Base-by-base conservation (phyloP, 2,329 filamentous ascomycete species). In the Penicillium italicum region DNA sequence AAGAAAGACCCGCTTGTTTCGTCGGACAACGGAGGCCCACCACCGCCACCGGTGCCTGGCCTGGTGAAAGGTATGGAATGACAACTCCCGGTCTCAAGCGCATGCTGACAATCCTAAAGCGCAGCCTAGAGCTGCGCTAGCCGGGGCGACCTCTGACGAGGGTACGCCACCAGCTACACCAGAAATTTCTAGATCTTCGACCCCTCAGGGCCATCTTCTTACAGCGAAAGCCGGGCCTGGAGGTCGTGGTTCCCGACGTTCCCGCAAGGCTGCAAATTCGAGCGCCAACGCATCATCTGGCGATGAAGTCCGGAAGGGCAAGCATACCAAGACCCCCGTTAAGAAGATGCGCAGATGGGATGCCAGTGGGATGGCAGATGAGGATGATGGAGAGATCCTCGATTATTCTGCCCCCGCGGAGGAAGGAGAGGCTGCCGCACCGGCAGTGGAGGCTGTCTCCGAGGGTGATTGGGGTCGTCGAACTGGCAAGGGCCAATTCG, bases 311-410 rank as follows among this genome's bases (percentile, higher is more conserved):
- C 86, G 85, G 66, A 90, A 85, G 73, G 78, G 63, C 69, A 78
- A 71, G 54, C 72, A 72, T 40, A 70, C 79, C 26, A 74, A 74
- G 50, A 85, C 80, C 16, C 54, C 62, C 12, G 80, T 77, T 9
- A 97, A 97, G 79, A 92, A 91, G 72, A 90, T 90, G 66, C 85
- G 94, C 60, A 91, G 89, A 69, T 99, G 94, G 94, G 90, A 92
- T 68, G 90, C 89, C 5, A 90, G 96, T 70, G 94, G 94, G 4
- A 79, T 88, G 64, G 91, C 90, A 7, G 90, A 92, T 61, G 93
- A 96, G 69, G 89, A 91, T 55, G 84, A 88, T 55, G 89, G 90
- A 57, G 81, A 87, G 16, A 85, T 90, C 56, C 80, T 99, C 33
- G 94, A 99, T 76, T 99, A 97, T 75, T 99, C 94, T n/a, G 82